Percentiles rank a stretch among this genome's conserved stretches.
Evolutionary conservation across 2,329 filamentous ascomycete species (phyloP).

Genomic region (Phoma herbarum): DNA sequence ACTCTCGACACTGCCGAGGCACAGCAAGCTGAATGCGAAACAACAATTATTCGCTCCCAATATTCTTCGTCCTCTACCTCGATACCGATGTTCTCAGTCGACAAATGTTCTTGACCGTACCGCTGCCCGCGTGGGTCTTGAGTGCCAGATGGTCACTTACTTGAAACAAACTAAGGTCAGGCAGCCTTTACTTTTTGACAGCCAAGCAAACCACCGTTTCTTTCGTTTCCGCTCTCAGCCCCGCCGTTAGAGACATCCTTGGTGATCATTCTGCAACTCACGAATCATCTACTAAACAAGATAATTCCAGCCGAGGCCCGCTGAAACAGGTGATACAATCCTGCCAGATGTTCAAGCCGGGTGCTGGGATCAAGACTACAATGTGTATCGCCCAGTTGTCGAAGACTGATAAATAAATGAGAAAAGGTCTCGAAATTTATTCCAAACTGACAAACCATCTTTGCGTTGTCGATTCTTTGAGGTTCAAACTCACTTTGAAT

Average conservation of each 20-base stretch:
- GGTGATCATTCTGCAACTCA: neutral
- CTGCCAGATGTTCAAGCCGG: neutral
- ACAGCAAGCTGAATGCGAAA: neutral
- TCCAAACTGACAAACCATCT: neutral
- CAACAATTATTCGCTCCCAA: neutral
- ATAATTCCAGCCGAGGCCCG: neutral
- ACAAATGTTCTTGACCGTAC: neutral
- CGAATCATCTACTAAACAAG: neutral
- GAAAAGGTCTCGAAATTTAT: neutral
- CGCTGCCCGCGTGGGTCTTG: neutral
- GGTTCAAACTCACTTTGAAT: neutral
- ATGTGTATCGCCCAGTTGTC: neutral
- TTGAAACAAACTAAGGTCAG: neutral
- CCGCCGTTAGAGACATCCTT: neutral
- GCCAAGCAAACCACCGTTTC: neutral
- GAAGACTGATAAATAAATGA: neutral
- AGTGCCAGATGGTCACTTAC: neutral
- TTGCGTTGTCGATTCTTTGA: neutral
- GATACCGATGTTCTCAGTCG: neutral
- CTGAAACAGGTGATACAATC: neutral
- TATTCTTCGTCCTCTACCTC: neutral
- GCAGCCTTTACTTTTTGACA: neutral
- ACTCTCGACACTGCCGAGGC: neutral
- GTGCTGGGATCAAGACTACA: neutral
- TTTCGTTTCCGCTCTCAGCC: neutral